Conservation (phyloP, 2,329 filamentous ascomycete genomes). For the Xylariaceae sp. region DNA sequence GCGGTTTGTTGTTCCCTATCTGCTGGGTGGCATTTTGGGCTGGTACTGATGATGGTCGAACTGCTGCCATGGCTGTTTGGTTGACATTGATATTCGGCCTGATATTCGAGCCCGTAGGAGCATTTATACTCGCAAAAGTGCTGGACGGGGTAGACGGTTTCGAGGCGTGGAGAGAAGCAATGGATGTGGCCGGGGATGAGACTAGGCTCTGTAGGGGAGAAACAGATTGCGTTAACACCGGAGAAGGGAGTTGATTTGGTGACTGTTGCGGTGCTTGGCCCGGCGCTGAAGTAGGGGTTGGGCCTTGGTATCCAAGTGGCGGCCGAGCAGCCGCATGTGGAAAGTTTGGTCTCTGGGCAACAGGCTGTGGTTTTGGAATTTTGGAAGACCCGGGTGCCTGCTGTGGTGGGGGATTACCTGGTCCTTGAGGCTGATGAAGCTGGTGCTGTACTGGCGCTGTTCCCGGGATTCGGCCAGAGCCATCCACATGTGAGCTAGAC, state of each 20-base stretch:
- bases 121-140: constrained; percentile 13
- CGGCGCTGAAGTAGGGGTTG: neutral
- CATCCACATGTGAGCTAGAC: too few relatives aligned
- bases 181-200: constrained; percentile 29
- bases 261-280: constrained; percentile 6
- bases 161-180: constrained; percentile 27
- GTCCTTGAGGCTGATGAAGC: too few relatives aligned
- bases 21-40: constrained; percentile 11
- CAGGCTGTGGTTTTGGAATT: constrained; percentile 14
- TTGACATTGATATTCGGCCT: constrained; percentile 6
- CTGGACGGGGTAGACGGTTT: constrained; percentile 26
- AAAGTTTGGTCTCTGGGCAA: constrained; percentile 2
- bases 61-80: constrained; percentile 11
- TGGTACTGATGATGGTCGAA: constrained; percentile 16
- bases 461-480: too few relatives aligned
- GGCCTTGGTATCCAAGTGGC: constrained; percentile 4
- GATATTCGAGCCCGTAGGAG: constrained; percentile 1
- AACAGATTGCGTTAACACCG: constrained; percentile 19
- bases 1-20: neutral
- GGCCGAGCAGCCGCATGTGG: constrained; percentile 13
- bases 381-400: neutral
- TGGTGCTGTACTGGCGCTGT: too few relatives aligned
- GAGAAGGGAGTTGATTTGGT: constrained; percentile 20
- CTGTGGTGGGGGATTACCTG: too few relatives aligned
- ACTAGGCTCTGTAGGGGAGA: constrained; percentile 31